Base-by-base conservation (phyloP, 2,329 filamentous ascomycete genomes). In the Xylaria hypoxylon region DNA sequence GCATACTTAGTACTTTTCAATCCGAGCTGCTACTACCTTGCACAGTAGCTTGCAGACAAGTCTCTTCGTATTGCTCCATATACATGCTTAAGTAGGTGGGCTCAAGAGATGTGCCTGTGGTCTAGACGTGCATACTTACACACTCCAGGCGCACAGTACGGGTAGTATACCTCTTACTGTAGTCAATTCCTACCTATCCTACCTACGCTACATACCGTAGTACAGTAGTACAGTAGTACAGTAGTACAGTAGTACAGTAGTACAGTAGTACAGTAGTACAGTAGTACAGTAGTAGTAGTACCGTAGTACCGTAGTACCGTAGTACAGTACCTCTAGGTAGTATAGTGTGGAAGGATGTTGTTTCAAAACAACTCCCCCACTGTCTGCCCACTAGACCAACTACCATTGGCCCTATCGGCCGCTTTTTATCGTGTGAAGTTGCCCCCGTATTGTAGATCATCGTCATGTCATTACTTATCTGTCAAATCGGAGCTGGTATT, bases 21-120 rank as follows among this genome's bases (percentile, higher is more conserved):
- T 47, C 52, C 45, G 58, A 61, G 31, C 28, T 47, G 38, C 52
- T 65, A 31, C 51, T 22, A 65, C 59, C 59, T 50, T 62, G 17
- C 42, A 5, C 61, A 31, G 44, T 22, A 65, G 53, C 59, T 50
- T 62, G 17, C 42, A 5, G 47, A 62, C 50, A 48, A n/a, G n/a
- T 51, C 28, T 59, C 53, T 59, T 66, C 64, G 64, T 66, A 59
- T 66, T 66, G 47, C 59, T 53, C 53, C 59, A 62, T 19, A 42
- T 33, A 48, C 48, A 45, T n/a, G n/a, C n/a, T n/a, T n/a, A n/a
- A n/a, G n/a, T 51, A 19, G 10, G 57, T 53, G 61, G 47, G 55
- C 42, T 35, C 31, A 51, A 61, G 24, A 47, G 58, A 52, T 47
- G 45, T n/a, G n/a, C n/a, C n/a, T n/a, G n/a, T n/a, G n/a, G n/a